Conservation (phyloP, 2,329 filamentous ascomycete species). For the Pezicula radicicola region DNA sequence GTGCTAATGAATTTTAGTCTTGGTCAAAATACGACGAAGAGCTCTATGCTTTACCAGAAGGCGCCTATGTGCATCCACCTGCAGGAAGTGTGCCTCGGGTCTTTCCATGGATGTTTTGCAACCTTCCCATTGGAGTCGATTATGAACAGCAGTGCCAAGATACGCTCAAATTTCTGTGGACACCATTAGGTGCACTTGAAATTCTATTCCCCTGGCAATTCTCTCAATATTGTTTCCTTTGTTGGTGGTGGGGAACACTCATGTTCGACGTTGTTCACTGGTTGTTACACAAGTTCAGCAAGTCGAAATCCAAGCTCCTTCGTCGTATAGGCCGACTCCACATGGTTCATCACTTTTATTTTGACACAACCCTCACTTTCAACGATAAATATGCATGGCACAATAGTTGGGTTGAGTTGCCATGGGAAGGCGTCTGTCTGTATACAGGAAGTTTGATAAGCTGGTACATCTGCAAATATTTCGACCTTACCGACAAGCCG, state of each 20-base stretch:
- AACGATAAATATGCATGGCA: conserved; percentile 10
- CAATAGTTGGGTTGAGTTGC: conserved; percentile 10
- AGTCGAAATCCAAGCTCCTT: conserved; percentile 7
- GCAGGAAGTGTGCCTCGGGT: background rate
- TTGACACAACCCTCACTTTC: conserved; percentile 13
- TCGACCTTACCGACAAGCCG: background rate
- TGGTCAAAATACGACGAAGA: background rate
- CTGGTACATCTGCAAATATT: conserved; percentile 1
- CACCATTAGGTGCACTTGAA: background rate
- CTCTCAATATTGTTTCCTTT: background rate
- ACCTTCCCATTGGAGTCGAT: background rate
- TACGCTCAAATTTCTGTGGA: background rate
- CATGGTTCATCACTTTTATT: conserved; percentile 13
- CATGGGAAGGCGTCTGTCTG: conserved; percentile 11
- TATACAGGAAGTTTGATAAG: conserved; percentile 10
- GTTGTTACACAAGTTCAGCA: conserved; percentile 10
- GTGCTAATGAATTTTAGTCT: background rate
- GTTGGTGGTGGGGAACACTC: conserved; percentile 3
- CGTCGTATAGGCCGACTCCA: conserved; percentile 12
- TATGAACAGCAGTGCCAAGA: background rate
- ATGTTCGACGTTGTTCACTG: conserved; percentile 13
- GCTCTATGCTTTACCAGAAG: background rate
- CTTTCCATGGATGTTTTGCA: background rate
- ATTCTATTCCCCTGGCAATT: background rate
- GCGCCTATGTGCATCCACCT: background rate